Conservation (phyloP, 805 yeast genomes). For the Starmerella potacharoeniae region DNA sequence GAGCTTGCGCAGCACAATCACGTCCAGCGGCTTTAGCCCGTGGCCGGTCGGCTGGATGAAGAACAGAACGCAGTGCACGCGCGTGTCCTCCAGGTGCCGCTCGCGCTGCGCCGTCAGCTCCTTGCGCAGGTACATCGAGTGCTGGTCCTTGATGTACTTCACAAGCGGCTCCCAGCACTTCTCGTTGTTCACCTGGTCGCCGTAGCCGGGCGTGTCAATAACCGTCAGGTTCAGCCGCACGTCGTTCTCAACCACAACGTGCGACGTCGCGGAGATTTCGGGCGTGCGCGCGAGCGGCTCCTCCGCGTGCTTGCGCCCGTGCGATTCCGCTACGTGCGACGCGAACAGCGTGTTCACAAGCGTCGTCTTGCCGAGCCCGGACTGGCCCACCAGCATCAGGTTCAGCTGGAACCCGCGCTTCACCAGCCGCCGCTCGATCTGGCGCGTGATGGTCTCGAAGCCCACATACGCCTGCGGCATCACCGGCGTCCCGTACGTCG, state of each 20-base stretch:
- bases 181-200: constrained; percentile 90
- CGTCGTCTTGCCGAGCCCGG: constrained; percentile 92
- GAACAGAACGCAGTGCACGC: constrained; percentile 88
- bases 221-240: constrained; percentile 77
- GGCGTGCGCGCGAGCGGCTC: constrained; percentile 79
- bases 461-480: constrained; percentile 77
- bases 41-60: constrained; percentile 81
- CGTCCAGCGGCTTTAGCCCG: constrained; percentile 75
- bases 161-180: constrained; percentile 95
- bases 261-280: constrained; percentile 45
- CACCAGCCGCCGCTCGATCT: constrained; percentile 82
- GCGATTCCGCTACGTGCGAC: constrained; percentile 60
- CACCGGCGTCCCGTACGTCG: constrained; percentile 12
- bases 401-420: constrained; percentile 92
- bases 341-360: constrained; percentile 83
- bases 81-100: constrained; percentile 64
- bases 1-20: constrained; percentile 69
- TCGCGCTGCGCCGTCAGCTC: constrained; percentile 94
- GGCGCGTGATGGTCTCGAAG: constrained; percentile 89
- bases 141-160: constrained; percentile 90
- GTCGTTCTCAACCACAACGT: constrained; percentile 64
- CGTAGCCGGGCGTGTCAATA: constrained; percentile 96
- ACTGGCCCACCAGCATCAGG: constrained; percentile 79
- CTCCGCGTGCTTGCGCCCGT: constrained; percentile 54
- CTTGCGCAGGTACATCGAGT: constrained; percentile 77